Base-by-base conservation (phyloP, 306 rosid species). In the Citrullus colocynthis region DNA sequence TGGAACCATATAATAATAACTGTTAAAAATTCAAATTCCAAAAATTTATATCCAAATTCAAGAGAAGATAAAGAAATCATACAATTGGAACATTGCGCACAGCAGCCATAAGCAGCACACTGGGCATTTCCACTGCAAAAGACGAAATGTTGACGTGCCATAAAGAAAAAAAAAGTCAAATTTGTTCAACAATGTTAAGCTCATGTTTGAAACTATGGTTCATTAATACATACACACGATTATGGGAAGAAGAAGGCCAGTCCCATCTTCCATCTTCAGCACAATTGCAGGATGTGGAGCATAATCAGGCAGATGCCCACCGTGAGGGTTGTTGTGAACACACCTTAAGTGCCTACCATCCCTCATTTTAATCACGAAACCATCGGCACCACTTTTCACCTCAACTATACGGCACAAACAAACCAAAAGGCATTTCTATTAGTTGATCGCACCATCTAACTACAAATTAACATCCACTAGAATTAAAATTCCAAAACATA, bases 211-310 rank as follows among this genome's bases (percentile, higher is more conserved):
- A 74, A 51, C 14, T 39, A 79, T 21, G 56, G 60, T 32, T 61
- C 48, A 74, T 36, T 56, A 32, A 52, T 63, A 88, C 99, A 70
- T 92, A 95, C 99, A 95, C 84, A 95, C 99, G 85, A 95, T 95
- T 83, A 95, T 95, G 59, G 99, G 99, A 64, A 95, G 97, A 88
- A 95, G 97, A 80, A 95, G 89, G 52, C 91, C 99, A 15, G 98
- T 92, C 84, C 98, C 97, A 78, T 95, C 97, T 80, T 95, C 97
- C 93, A 95, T 92, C 91, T 92, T 95, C 88, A 95, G 80, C 8
- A 95, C 99, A 72, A 95, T 95, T 44, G 99, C 97, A 34, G 99
- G 97, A 87, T 95, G 99, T 20, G 99, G 99, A 20, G 99, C 90
- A 79, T 95, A 95, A 85, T 95, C 97, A 7, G 99, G 97, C 72